These are phyloP conservation scores for Rhodotorula sp. DNA, from an alignment of 1,284 basidiomycete genomes.

Conservation along the genomic window DNA sequence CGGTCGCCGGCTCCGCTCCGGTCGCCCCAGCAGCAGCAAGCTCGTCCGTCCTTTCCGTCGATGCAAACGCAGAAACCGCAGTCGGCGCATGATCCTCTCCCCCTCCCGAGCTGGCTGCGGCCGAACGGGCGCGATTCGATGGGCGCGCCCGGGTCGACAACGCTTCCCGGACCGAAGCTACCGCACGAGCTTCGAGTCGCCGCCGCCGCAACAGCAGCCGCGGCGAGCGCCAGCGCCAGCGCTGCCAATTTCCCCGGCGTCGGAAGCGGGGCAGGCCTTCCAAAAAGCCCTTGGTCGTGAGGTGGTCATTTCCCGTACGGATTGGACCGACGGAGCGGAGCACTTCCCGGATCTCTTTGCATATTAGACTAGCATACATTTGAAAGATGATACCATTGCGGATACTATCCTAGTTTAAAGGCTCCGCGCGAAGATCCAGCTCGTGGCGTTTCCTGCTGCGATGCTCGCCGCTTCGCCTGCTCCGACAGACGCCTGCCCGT, in stretches of 20 bases:
- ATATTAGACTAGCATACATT: too few species aligned
- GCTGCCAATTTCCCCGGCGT: neutral
- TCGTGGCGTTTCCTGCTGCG: conserved; percentile 73
- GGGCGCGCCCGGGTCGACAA: neutral
- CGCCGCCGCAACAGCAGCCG: neutral
- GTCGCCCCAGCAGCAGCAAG: neutral
- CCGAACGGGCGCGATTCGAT: neutral
- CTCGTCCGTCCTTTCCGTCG: neutral
- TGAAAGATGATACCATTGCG: neutral
- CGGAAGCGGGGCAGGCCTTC: neutral
- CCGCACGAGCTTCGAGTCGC: conserved; percentile 4
- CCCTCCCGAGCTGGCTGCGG: conserved; percentile 17
- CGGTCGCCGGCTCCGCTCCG: neutral
- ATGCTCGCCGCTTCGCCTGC: conserved; percentile 47
- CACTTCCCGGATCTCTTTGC: too few species aligned
- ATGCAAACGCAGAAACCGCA: neutral
- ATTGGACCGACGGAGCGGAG: too few species aligned
- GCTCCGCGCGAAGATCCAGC: conserved; percentile 57
- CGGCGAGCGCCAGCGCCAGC: neutral
- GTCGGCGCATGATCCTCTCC: neutral
- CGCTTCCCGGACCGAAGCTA: conserved; percentile 2
- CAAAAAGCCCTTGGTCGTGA: neutral
- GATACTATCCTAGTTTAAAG: neutral
- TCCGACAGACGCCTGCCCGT: neutral
- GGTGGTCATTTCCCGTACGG: too few species aligned